A percentile compares a stretch with the other conserved stretches of the same genome.
Evolutionary conservation across 306 rosid species (phyloP).

Genomic region (Fagus crenata): DNA sequence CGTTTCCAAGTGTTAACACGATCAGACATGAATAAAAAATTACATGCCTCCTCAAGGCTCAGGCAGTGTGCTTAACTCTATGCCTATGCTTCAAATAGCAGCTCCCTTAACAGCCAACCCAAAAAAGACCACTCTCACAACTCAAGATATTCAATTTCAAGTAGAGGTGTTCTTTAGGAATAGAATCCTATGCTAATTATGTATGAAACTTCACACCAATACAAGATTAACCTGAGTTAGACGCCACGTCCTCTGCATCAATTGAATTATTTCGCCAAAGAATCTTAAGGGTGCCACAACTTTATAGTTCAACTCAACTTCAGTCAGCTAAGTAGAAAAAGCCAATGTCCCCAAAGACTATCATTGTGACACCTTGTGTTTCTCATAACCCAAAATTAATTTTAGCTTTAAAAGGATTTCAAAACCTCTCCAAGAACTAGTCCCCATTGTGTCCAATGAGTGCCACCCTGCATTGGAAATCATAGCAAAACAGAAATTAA

Average conservation of each 20-base stretch:
- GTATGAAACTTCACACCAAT: background rate
- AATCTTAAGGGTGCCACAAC: background rate
- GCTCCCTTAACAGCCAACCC: background rate
- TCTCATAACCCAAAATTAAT: conserved; percentile 10
- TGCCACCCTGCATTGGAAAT: conserved; percentile 70
- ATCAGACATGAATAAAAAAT: background rate
- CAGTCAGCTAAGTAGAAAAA: too few relatives aligned
- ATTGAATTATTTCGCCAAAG: background rate
- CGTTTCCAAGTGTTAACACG: background rate
- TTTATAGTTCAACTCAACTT: background rate
- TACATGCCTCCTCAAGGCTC: background rate
- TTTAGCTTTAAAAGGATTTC: conserved; percentile 45
- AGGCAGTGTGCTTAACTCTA: background rate
- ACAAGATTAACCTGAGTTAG: background rate
- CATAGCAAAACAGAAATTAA: conserved; percentile 3
- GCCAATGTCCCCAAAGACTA: background rate
- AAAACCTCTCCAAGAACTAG: conserved; percentile 84
- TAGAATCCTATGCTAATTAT: background rate
- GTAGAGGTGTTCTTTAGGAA: background rate
- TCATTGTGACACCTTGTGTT: background rate
- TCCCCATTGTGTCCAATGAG: conserved; percentile 97
- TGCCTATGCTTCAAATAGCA: background rate
- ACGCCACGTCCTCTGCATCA: background rate
- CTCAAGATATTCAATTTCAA: background rate
- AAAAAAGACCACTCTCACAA: background rate